Evolutionary conservation across 2,329 filamentous ascomycete species (phyloP), one percentile per base, ranked within the genome.

Genomic region (Clarireedia monteithiana): DNA sequence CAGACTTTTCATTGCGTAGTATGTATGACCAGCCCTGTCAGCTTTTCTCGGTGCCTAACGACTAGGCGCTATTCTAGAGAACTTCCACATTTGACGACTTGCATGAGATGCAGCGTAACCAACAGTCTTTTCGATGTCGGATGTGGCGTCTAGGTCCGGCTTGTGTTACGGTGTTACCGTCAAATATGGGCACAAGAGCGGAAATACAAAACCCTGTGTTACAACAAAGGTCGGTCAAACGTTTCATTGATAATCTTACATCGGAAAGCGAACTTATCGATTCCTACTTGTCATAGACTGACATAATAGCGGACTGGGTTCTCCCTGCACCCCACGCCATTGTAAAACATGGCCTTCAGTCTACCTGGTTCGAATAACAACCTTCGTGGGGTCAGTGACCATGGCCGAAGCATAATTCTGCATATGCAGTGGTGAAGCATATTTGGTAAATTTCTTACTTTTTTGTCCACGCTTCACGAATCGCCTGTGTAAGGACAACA

Each of bases 41-140:
- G 6, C 23, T 39, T 15, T 53, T 20, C 49, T 48, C 20, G 50
- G 20, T 53, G 27, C 42, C 50, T 38, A 30, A 38, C 20, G 34
- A 34, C 24, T 42, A 49, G 14, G 48, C 20, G 48, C 38, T 44
- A 3, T 30, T 39, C 12, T 39, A 17, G 40, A 26, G 40, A 24
- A 44, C n/a, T 40, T 53, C 51, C 39, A 10, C 7, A 34, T 54
- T 54, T 49, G 45, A 23, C 15, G 30, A 27, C n/a, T 15, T 53
- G 44, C 51, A 40, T 54, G 12, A 40, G 7, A 49, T 49, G 34
- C 36, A 17, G 34, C 34, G 24, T 49, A 40, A 24, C 17, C 15
- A 30, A 2, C 48, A n/a, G 38, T 17, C 39, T 49, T 34, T 24
- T 34, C 20, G 34, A 23, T 38, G 40, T 48, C n/a, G 42, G 44